These are phyloP conservation scores for Globisporangium middletonii DNA, from an alignment of 352 stramenopile genomes.

Conservation along the genomic window DNA sequence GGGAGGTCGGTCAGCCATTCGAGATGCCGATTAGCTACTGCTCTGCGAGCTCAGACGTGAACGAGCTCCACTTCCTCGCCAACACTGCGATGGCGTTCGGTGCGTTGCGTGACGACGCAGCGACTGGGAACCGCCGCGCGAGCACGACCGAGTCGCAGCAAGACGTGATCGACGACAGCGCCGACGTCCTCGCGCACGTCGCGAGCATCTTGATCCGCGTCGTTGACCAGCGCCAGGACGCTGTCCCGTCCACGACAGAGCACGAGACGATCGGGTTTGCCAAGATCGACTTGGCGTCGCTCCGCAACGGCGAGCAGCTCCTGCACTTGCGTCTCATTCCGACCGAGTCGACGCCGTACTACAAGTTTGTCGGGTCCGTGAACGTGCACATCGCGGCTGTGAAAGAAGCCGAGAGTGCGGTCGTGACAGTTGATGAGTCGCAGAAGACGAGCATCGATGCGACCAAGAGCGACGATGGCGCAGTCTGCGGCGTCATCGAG, in stretches of 20 bases:
- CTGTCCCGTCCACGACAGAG: background rate
- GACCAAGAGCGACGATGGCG: background rate
- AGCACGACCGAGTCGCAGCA: conserved; percentile 4
- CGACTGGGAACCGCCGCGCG: background rate
- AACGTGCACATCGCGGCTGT: conserved; percentile 23
- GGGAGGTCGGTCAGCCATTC: conserved; percentile 11
- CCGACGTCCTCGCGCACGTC: conserved; percentile 23
- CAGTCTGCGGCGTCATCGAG: conserved; percentile 17
- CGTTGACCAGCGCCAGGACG: conserved; percentile 23
- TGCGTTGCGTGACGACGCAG: conserved; percentile 5
- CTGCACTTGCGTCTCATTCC: conserved; percentile 39
- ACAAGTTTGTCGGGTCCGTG: conserved; percentile 46
- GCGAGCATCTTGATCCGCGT: conserved; percentile 47
- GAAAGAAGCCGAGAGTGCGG: conserved; percentile 2
- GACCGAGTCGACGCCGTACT: conserved; percentile 30
- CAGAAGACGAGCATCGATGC: background rate
- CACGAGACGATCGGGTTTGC: conserved; percentile 29
- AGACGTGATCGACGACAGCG: conserved; percentile 13
- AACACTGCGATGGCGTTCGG: conserved; percentile 22
- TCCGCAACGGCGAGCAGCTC: conserved; percentile 31
- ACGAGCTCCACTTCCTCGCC: conserved; percentile 25
- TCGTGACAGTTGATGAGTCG: background rate
- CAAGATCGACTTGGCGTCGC: conserved; percentile 41
- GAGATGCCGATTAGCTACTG: conserved; percentile 15
- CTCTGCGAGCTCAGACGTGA: conserved; percentile 2